These are phyloP conservation scores for Neoarthrinium moseri DNA, from an alignment of 2,329 filamentous ascomycete genomes.

Conservation along the genomic window DNA sequence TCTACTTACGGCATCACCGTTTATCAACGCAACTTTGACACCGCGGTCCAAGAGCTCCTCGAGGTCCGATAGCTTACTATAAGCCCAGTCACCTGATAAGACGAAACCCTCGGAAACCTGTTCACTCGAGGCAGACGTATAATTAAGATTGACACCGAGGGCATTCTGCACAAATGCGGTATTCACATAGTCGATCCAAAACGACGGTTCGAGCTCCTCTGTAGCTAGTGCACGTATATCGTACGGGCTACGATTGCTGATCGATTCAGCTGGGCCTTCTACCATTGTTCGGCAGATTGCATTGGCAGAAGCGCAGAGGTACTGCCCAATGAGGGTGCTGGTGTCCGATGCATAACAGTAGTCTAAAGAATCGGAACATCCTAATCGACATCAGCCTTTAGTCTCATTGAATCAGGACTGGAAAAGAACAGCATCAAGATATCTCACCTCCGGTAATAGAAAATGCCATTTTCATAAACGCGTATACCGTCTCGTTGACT, in stretches of 20 bases:
- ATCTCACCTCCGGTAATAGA: constrained; percentile 24
- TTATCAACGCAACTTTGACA: constrained; percentile 70
- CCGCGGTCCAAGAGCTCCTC: constrained; percentile 60
- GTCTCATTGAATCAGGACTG: background rate
- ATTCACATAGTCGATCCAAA: constrained; percentile 66
- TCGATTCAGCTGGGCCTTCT: constrained; percentile 52
- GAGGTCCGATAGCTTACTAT: constrained; percentile 58
- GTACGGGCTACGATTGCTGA: constrained; percentile 55
- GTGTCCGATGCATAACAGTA: constrained; percentile 47
- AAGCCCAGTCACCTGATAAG: constrained; percentile 59
- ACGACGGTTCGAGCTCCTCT: constrained; percentile 60
- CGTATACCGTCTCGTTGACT: constrained; percentile 57
- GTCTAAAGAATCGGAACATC: constrained; percentile 55
- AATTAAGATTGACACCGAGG: constrained; percentile 52
- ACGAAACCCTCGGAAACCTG: constrained; percentile 46
- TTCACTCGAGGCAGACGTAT: constrained; percentile 42
- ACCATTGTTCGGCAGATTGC: constrained; percentile 57
- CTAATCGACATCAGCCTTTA: background rate
- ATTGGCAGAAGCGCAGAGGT: constrained; percentile 52
- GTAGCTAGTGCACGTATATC: constrained; percentile 58
- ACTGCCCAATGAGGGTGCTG: constrained; percentile 33
- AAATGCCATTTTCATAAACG: constrained; percentile 51
- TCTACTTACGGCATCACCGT: constrained; percentile 49
- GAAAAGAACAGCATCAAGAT: background rate
- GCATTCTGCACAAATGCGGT: constrained; percentile 51